Evolutionary conservation across 768 basidiomycete genomes (phyloP), one percentile per base, ranked within the genome.

Genomic region (Butyriboletus loyo): DNA sequence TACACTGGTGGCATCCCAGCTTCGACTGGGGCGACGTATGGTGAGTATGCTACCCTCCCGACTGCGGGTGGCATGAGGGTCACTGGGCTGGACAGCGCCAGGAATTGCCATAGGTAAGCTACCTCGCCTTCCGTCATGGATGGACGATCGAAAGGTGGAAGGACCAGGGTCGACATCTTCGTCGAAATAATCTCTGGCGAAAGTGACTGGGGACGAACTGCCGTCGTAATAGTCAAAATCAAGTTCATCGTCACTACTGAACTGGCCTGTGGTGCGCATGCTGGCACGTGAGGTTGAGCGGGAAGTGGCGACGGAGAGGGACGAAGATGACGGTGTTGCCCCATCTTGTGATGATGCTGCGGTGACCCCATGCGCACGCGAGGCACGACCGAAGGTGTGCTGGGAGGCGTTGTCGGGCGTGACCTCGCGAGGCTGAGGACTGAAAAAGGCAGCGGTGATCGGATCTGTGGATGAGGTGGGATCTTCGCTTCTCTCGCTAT

Each of bases 51-150:
- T 84, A 51, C 77, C 79, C 62, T 86, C 86, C 39, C 82, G 73
- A 50, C 80, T 76, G 31, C 81, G 75, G 43, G 67, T 62, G 32
- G 64, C 59, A 45, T 46, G 61, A 28, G 66, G 56, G 10, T 66
- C 58, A n/a, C 43, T 56, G 27, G 30, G 8, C 36, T 55, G 63
- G 2, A 52, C 24, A 4, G 66, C 62, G 17, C 73, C 76, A 17
- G 83, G 79, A 13, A 85, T 84, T 37, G 76, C 74, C 71, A 85
- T 79, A n/a, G 86, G 84, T 15, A 80, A 60, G 58, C 84, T 86
- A 13, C 81, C 81, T 52, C 80, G 74, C 50, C 83, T 75, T 36
- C 52, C 56, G 28, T 66, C 60, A 1, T 38, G 47, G 37, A 53
- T 8, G 28, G 61, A 57, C 1, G 63, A 30, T 24, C 66, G 62